Base-by-base conservation (phyloP, 2,329 filamentous ascomycete species). In the Colletotrichum sp. region DNA sequence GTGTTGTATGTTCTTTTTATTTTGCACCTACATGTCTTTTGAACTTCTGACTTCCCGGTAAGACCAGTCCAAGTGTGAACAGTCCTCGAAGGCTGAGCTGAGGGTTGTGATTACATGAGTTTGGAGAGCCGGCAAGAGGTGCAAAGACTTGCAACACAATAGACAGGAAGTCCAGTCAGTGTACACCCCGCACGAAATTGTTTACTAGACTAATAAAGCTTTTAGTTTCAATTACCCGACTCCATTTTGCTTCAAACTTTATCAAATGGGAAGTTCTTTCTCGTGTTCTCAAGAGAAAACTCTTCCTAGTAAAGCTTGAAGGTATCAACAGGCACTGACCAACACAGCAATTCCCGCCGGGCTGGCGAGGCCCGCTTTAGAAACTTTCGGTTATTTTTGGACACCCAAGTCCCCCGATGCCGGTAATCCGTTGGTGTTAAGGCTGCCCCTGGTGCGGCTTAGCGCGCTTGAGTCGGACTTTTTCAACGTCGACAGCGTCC, bases 1-100 rank as follows among this genome's bases (percentile, higher is more conserved):
- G 70, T 76, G 68, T 76, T 76, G 76, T 73, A 77, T 76, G 67
- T 72, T 44, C 63, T 52, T 62, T n/a, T 10, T 6, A 0, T 49
- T 49, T 49, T 21, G 7, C 2, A n/a, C 5, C 39, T 10, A 2
- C 8, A 44, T 44, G 39, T n/a, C 39, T 44, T 44, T 44, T n/a
- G 8, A 44, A 10, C 18, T 44, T n/a, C 5, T n/a, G 18, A 5
- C 39, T 44, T 44, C 39, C 5, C 39, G 18, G 18, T 8, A 4
- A 3, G 18, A 10, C 18, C 2, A 44, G 39, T 44, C 18, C 16
- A n/a, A n/a, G 8, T n/a, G 8, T 18, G 36, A n/a, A 10, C 8
- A 18, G 8, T n/a, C 39, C 18, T 44, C 39, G 39, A 44, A 10
- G 16, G 39, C 44, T 13, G 6, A 49, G 44, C n/a, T n/a, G 6